phyloP scores from a whole-genome alignment of 805 yeast species.

The Pichia membranifaciens region DNA sequence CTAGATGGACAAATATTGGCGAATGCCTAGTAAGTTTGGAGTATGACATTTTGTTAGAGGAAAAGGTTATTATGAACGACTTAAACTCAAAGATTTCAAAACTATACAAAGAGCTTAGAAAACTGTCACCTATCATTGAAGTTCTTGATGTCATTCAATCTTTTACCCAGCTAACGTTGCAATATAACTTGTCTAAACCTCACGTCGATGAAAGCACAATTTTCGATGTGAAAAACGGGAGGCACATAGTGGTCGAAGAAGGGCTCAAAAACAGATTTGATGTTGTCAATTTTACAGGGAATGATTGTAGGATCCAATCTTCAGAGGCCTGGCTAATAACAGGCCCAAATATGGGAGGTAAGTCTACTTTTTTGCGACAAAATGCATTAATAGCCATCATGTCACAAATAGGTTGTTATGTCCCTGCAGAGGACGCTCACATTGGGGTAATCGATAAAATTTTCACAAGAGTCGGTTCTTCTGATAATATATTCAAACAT shows the following conservation, averaged over 20 bases:
- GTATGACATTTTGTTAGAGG: conserved; percentile 49
- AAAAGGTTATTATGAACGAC: conserved; percentile 43
- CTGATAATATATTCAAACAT: conserved; percentile 72
- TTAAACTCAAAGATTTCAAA: conserved; percentile 44
- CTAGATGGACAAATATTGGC: conserved; percentile 52
- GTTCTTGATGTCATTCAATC: conserved; percentile 67
- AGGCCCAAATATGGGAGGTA: conserved; percentile 90
- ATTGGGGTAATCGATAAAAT: conserved; percentile 74
- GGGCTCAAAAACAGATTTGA: conserved; percentile 42
- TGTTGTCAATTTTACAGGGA: conserved; percentile 42
- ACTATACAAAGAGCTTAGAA: conserved; percentile 41
- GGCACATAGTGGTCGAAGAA: conserved; percentile 84
- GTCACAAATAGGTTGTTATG: conserved; percentile 69
- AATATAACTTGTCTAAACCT: conserved; percentile 64
- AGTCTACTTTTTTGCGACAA: conserved; percentile 69
- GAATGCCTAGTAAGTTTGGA: conserved; percentile 38
- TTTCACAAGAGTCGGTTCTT: conserved; percentile 77
- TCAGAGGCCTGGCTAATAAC: conserved; percentile 56
- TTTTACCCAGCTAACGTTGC: conserved; percentile 67
- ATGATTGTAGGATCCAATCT: conserved; percentile 34
- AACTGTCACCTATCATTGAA: conserved; percentile 45
- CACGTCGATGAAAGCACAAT: conserved; percentile 41
- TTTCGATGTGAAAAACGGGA: conserved; percentile 54
- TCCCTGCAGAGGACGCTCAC: conserved; percentile 59
- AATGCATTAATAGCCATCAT: conserved; percentile 63